Evolutionary conservation across 805 yeast genomes (phyloP).

Genomic region (Saccharomycopsis sp.): DNA sequence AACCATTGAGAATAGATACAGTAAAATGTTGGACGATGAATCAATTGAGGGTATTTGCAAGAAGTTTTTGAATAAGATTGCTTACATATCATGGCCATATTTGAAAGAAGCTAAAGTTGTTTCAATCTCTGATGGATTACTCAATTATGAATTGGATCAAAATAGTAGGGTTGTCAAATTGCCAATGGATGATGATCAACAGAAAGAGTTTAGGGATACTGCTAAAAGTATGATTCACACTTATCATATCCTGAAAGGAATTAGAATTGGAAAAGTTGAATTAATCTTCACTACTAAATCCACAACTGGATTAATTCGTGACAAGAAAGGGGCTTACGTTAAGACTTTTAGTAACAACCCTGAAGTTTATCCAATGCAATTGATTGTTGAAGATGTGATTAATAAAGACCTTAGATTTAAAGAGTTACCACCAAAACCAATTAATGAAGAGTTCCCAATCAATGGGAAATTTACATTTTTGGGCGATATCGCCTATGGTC

Average conservation of each 20-base stretch:
- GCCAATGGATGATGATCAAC: conserved; percentile 41
- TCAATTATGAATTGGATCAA: conserved; percentile 34
- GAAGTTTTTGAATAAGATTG: conserved; percentile 51
- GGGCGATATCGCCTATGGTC: conserved; percentile 85
- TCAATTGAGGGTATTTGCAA: conserved; percentile 30
- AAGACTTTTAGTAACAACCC: conserved; percentile 56
- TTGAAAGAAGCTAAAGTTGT: conserved; percentile 71
- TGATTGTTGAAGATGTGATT: conserved; percentile 66
- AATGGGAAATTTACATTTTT: conserved; percentile 68
- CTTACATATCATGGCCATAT: conserved; percentile 87
- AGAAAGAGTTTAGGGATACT: conserved; percentile 38
- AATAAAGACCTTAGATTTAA: conserved; percentile 68
- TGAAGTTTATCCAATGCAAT: conserved; percentile 66
- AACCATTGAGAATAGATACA: conserved; percentile 47
- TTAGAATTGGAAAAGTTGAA: conserved; percentile 44
- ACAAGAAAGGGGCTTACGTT: conserved; percentile 62
- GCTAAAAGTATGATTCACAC: conserved; percentile 33
- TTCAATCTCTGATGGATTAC: conserved; percentile 48
- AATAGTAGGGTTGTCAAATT: conserved; percentile 31
- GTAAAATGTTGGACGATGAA: conserved; percentile 32
- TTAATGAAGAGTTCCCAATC: conserved; percentile 76
- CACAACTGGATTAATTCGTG: conserved; percentile 72
- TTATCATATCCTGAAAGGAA: conserved; percentile 54
- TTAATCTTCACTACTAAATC: conserved; percentile 65
- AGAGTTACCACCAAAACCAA: conserved; percentile 68